Evolutionary conservation across 495 filamentous ascomycete genomes (phyloP), one percentile per base, ranked within the genome.

Genomic region (Barbatosphaeria neglecta): DNA sequence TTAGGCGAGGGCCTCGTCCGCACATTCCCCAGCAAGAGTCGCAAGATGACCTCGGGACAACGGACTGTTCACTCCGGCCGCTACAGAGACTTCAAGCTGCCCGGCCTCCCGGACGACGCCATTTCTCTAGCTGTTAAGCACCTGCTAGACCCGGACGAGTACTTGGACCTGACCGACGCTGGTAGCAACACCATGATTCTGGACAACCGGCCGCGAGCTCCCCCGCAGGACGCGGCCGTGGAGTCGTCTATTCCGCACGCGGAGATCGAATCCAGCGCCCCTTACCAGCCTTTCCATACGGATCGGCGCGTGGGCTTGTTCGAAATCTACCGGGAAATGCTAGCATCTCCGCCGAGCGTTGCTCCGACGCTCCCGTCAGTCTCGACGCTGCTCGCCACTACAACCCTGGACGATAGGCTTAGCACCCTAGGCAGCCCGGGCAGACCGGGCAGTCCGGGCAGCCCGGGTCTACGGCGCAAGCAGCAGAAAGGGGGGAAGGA

Each of bases 261-360:
- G 2, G 90, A 96, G 66, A 90, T 95, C 50, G 90, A 96, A 59
- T 92, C 89, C 1, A 92, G 87, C 50, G 82, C 86, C 7, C 83
- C 87, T 2, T 95, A 90, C 48, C 86, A 89, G 50, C 87, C 90
- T 0, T 94, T 95, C 66, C 87, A 94, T 57, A 90, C 86, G 0
- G 88, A 95, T 51, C 77, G 79, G 17, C 76, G 89, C 9, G 84
- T 95, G 27, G 75, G 70, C 23, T 62, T 94, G 13, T 81, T 78
- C 53, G 69, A 83, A 15, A 87, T 80, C 52, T 58, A 64, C 18
- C 43, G 27, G 23, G 8, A 44, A n/a, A 31, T 10, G 15, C 9
- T 10, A n/a, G 31, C 31, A 3, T 2, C 31, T 17, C 51, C 56
- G n/a, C 51, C 25, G 16, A 35, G 35, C 22, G 22, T 41, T 19